Percentiles rank a stretch among this genome's conserved stretches.
phyloP scores from a whole-genome alignment of 1,284 basidiomycete species.

The Sanguinoderma infundibulare region DNA sequence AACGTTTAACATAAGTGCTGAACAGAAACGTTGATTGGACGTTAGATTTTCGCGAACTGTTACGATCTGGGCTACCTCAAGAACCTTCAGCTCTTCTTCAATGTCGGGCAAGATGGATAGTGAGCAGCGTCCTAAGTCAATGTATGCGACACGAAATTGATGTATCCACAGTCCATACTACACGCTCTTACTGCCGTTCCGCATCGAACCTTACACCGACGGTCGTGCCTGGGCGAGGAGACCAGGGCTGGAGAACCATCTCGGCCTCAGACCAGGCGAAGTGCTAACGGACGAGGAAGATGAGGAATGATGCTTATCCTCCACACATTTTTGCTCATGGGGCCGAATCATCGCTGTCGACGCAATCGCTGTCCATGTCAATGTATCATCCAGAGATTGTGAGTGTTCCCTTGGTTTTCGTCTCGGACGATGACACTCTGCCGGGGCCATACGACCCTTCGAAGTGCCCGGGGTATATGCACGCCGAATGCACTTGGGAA shows the following conservation, averaged over 20 bases:
- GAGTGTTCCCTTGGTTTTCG: conserved; percentile 24
- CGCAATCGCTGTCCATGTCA: not conserved
- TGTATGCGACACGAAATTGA: conserved; percentile 1
- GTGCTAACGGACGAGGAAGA: conserved; percentile 80
- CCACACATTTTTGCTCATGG: not conserved
- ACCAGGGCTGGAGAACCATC: conserved; percentile 62
- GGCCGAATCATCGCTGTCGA: conserved; percentile 1
- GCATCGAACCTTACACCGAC: conserved; percentile 83
- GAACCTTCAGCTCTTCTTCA: conserved; percentile 91
- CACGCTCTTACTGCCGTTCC: conserved; percentile 83
- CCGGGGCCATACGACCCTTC: conserved; percentile 84
- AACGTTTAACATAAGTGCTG: conserved; percentile 1
- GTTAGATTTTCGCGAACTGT: conserved; percentile 83
- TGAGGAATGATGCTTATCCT: conserved; percentile 37
- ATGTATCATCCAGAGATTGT: conserved; percentile 20
- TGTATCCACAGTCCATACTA: conserved; percentile 59
- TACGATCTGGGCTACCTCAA: conserved; percentile 84
- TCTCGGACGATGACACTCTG: conserved; percentile 57
- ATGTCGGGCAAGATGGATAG: conserved; percentile 82
- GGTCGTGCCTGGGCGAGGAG: conserved; percentile 83
- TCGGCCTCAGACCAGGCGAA: conserved; percentile 64
- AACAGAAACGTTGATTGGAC: not conserved
- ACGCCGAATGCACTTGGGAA: conserved; percentile 41
- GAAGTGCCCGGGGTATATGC: conserved; percentile 32
- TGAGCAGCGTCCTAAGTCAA: conserved; percentile 45